Base-by-base conservation (phyloP, 2,329 filamentous ascomycete genomes). In the Nothophoma quercina region DNA sequence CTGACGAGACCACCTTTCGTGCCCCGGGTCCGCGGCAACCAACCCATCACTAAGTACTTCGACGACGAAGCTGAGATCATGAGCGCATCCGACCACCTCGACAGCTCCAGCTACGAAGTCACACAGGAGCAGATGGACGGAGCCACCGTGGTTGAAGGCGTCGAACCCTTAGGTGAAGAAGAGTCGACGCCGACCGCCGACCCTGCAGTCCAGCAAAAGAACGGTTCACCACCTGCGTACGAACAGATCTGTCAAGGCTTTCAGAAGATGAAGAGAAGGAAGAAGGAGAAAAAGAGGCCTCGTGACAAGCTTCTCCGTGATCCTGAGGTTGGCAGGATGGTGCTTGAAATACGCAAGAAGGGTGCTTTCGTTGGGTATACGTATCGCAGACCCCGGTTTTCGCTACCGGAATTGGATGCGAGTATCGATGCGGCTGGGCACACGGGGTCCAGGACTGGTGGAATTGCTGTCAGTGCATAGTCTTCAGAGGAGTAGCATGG, bases 361-460 rank as follows among this genome's bases (percentile, higher is more conserved):
- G 89, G 85, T 21, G 92, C 91, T 0, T 98, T 98, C 73, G 75
- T 96, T 56, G 93, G 93, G 1, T 99, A 99, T 71, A 91, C 89
- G 2, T 98, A 95, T 80, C 84, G 86, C 10, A 79, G 86, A 38
- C 79, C 80, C 4, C 55, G 47, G 0, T 72, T 71, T 32, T 67
- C 65, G 12, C 39, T 74, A 28, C 48, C 58, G 0, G 70, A 73
- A 28, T 43, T 71, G 39, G 69, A 71, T 15, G 56, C 65, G 7
- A 63, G 35, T 38, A 47, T 64, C 8, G 33, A 32, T 23, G 34
- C 39, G 9, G 10, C 48, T 1, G 55, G 41, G 21, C 23, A 43
- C 7, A 25, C 58, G 7, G 16, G 48, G 21, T 10, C 10, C 2
- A 35, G 58, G 16, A 13, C 29, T n/a, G 47, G 32, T n/a, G 15